Evolutionary conservation across 2,329 filamentous ascomycete genomes (phyloP).

Genomic region (Cyclaneusma minus): DNA sequence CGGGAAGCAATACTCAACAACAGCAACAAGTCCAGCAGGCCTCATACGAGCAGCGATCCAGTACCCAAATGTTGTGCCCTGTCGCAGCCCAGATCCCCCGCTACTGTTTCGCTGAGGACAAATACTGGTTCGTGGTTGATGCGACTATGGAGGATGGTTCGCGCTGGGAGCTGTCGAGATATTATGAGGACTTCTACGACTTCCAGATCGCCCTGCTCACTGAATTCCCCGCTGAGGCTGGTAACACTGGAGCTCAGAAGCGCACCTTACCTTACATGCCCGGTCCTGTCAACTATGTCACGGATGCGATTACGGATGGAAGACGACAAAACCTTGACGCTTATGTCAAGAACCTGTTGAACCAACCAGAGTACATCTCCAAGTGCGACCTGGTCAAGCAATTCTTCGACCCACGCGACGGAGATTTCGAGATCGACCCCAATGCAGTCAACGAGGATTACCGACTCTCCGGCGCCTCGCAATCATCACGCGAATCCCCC

Average conservation of each 20-base stretch:
- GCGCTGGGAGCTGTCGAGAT: slow-evolving; percentile 83
- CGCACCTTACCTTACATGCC: slow-evolving; percentile 94
- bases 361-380: slow-evolving; percentile 71
- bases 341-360: slow-evolving; percentile 83
- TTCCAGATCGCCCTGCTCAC: slow-evolving; percentile 92
- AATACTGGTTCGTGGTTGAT: slow-evolving; percentile 98
- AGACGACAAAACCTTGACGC: slow-evolving; percentile 85
- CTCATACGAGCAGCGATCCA: slow-evolving; percentile 23
- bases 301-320: slow-evolving; percentile 91
- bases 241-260: slow-evolving; percentile 64
- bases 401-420: slow-evolving; percentile 79
- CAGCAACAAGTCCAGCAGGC: slow-evolving; percentile 24
- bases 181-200: slow-evolving; percentile 98
- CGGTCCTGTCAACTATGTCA: slow-evolving; percentile 92
- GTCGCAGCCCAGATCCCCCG: slow-evolving; percentile 73
- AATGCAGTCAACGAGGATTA: slow-evolving; percentile 52
- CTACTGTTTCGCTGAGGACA: slow-evolving; percentile 92
- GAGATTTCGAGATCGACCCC: slow-evolving; percentile 84
- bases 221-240: slow-evolving; percentile 83
- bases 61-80: slow-evolving; percentile 53
- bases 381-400: slow-evolving; percentile 72
- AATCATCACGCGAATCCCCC: slow-evolving; percentile 49
- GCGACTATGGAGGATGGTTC: slow-evolving; percentile 78
- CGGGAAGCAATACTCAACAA: slow-evolving; percentile 14
- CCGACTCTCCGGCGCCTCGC: slow-evolving; percentile 55